A percentile compares a stretch with the other conserved stretches of the same genome.
Evolutionary conservation across 176 grass and related monocot species (phyloP).

Genomic region (Oryza glumipatula): DNA sequence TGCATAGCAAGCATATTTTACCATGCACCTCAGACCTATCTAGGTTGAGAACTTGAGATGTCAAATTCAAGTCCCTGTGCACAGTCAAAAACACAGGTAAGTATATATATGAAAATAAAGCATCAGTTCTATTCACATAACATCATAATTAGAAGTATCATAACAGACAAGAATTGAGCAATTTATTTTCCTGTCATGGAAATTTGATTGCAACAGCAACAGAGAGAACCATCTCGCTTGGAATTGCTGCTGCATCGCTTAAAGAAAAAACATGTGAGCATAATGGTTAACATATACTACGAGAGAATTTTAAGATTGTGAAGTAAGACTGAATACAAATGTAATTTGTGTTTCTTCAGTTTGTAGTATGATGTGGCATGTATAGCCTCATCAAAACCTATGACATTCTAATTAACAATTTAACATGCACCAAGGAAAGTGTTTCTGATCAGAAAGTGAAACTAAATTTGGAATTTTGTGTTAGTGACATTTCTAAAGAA

Average conservation of each 20-base stretch:
- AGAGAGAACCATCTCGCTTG: neutral
- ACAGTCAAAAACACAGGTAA: neutral
- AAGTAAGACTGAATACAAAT: neutral
- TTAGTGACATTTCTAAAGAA: too few relatives aligned
- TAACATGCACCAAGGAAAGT: too few relatives aligned
- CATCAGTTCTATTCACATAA: neutral
- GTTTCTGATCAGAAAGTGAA: neutral
- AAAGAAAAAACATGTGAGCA: neutral
- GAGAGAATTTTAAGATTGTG: neutral
- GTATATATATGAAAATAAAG: neutral
- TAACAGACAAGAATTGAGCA: neutral
- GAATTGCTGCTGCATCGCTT: neutral
- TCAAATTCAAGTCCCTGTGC: neutral
- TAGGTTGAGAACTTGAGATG: neutral
- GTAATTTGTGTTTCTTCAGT: neutral
- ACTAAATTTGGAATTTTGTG: too few relatives aligned
- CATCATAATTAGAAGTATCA: neutral
- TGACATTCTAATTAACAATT: too few relatives aligned
- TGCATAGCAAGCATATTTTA: neutral
- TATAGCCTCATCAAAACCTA: too few relatives aligned
- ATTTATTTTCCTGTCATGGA: neutral
- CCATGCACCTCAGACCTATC: neutral
- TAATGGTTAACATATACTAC: neutral
- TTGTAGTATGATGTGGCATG: neutral
- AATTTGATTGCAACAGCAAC: neutral